Conservation (phyloP, 805 yeast species). For the Candida palmyrensis region DNA sequence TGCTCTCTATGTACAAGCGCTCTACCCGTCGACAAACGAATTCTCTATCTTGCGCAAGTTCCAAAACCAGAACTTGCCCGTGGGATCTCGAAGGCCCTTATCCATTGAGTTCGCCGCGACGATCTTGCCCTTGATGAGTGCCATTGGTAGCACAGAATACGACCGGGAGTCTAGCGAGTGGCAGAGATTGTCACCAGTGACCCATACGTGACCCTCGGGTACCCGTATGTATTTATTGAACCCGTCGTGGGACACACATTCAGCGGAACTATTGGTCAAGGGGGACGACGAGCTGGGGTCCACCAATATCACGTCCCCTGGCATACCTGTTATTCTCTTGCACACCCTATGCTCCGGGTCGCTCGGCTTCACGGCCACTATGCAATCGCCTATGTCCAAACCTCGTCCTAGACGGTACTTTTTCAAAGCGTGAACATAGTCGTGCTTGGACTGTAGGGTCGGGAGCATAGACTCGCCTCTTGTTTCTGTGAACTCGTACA, state of each 20-base stretch:
- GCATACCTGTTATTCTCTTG: conserved; percentile 92
- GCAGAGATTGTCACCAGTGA: conserved; percentile 89
- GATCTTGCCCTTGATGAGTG: conserved; percentile 79
- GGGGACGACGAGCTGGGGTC: conserved; percentile 68
- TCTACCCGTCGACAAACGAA: conserved; percentile 34
- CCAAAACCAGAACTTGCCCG: conserved; percentile 35
- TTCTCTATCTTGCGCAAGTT: conserved; percentile 55
- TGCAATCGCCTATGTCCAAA: conserved; percentile 77
- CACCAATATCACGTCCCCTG: conserved; percentile 78
- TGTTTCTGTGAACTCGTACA: conserved; percentile 75
- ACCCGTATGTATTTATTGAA: conserved; percentile 61
- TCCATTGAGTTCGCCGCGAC: conserved; percentile 58
- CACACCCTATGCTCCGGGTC: conserved; percentile 84
- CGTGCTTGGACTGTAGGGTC: conserved; percentile 68
- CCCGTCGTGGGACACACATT: conserved; percentile 30
- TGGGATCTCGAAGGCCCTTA: conserved; percentile 36
- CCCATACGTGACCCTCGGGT: conserved; percentile 96
- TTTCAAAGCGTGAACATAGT: conserved; percentile 76
- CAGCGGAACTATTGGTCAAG: conserved; percentile 27
- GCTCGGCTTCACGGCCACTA: conserved; percentile 86
- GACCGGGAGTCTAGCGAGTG: conserved; percentile 86
- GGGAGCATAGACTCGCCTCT: conserved; percentile 96
- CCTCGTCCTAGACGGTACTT: conserved; percentile 56
- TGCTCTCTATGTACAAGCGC: conserved; percentile 4
- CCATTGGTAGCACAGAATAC: conserved; percentile 89